Conservation (phyloP, 78 protist genomes). For the Anaeramoeba flamelloides region DNA sequence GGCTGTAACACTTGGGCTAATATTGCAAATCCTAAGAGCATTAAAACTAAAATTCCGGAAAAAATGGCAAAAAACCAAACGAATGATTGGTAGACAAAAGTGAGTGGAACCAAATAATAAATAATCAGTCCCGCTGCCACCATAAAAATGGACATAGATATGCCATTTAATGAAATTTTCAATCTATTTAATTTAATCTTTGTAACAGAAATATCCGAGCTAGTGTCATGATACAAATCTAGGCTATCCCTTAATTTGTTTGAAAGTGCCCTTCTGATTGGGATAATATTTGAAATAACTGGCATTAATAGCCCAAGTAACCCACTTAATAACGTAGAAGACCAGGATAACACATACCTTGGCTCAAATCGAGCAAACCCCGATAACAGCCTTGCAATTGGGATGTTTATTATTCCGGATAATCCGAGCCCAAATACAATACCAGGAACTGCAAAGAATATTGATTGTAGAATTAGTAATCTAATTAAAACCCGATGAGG, state of each 20-base stretch:
- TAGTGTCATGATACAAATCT: slow-evolving; percentile 54
- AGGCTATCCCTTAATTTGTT: slow-evolving; percentile 54
- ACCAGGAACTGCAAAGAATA: slow-evolving; percentile 53
- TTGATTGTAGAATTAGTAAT: slow-evolving; percentile 5
- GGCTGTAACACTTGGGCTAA: neutral
- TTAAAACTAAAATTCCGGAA: neutral
- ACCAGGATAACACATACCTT: neutral
- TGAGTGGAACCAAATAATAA: neutral
- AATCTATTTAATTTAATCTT: slow-evolving; percentile 41
- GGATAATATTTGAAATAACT: slow-evolving; percentile 18
- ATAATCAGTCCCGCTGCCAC: neutral
- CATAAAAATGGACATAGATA: neutral
- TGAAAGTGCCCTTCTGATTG: slow-evolving; percentile 45
- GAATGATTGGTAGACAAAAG: neutral
- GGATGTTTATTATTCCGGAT: neutral
- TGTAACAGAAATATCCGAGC: slow-evolving; percentile 45
- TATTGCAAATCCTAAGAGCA: neutral
- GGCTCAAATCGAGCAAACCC: neutral
- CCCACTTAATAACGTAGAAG: neutral
- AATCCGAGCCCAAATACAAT: slow-evolving; percentile 33
- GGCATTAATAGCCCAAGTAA: slow-evolving; percentile 36
- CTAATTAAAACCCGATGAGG: neutral
- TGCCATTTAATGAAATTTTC: slow-evolving; percentile 30
- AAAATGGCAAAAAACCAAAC: neutral
- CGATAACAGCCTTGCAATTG: neutral